A percentile compares a stretch with the other conserved stretches of the same genome.
phyloP scores from a whole-genome alignment of 129 eudicot genomes.

The Chrysanthemum makinoi region DNA sequence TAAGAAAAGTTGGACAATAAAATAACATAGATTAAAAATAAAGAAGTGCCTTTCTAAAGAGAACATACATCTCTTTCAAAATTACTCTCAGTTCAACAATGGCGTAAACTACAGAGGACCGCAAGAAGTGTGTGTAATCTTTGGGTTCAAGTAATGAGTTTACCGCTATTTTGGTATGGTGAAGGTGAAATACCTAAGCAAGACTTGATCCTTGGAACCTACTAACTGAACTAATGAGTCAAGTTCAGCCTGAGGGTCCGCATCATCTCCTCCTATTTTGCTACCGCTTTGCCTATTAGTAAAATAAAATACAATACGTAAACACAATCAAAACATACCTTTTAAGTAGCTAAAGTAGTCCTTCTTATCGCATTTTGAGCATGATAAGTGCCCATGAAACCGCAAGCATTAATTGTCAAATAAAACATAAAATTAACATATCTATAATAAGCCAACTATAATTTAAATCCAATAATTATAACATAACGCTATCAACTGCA shows the following conservation, averaged over 20 bases:
- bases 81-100: constrained; percentile 68
- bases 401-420: too few species aligned
- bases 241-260: constrained; percentile 44
- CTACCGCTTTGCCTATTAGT: too few species aligned
- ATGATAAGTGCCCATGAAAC: too few species aligned
- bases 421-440: too few species aligned
- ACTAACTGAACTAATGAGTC: constrained; percentile 61
- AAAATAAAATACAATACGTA: too few species aligned
- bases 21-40: neutral
- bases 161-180: constrained; percentile 45
- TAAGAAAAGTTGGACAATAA: neutral
- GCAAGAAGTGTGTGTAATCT: constrained; percentile 53
- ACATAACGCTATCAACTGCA: too few species aligned
- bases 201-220: constrained; percentile 81
- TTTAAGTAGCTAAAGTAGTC: too few species aligned
- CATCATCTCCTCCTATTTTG: too few species aligned
- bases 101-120: constrained; percentile 68
- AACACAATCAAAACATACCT: too few species aligned
- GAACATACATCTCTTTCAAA: constrained; percentile 60
- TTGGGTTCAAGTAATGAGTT: constrained; percentile 26
- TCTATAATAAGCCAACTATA: too few species aligned
- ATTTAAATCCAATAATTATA: too few species aligned
- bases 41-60: neutral
- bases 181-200: constrained; percentile 71
- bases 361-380: too few species aligned